Conservation (phyloP, 306 rosid species). For the Quercus agrifolia region DNA sequence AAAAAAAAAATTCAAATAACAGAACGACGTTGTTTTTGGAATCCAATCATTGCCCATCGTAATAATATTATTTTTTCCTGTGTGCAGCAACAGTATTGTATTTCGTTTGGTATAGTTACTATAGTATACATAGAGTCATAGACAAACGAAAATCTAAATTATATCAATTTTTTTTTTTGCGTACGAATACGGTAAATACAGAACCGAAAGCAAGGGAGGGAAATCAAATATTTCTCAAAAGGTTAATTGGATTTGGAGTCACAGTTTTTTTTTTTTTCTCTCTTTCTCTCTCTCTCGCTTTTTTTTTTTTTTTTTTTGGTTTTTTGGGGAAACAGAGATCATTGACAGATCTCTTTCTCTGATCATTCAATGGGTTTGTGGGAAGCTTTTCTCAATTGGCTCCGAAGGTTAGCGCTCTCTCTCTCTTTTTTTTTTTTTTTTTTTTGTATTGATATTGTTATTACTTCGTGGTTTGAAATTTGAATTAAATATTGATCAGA, state of each 20-base stretch:
- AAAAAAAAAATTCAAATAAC: no score
- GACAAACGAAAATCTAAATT: no score
- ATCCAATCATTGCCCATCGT: no score
- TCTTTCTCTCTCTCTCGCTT: not conserved
- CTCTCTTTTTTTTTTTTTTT: not conserved
- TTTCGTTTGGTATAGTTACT: no score
- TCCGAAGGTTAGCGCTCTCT: constrained; percentile 51
- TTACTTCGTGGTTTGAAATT: not conserved
- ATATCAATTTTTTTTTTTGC: not conserved
- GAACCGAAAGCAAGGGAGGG: constrained; percentile 13
- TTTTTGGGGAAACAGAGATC: constrained; percentile 1
- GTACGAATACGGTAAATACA: constrained; percentile 6
- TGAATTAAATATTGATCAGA: not conserved
- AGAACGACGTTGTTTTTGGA: no score
- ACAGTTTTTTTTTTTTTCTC: constrained; percentile 17
- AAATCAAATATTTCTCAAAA: not conserved
- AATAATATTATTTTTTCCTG: not conserved
- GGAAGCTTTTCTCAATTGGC: constrained; percentile 90
- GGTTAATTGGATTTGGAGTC: constrained; percentile 25
- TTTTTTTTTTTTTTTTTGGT: no score
- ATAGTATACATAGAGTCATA: no score
- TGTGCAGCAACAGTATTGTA: no score
- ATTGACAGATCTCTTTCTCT: constrained; percentile 37
- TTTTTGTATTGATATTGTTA: not conserved
- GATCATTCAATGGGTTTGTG: constrained; percentile 62